phyloP scores from a whole-genome alignment of 208 protist genomes.

The Trypanosoma boissoni region DNA sequence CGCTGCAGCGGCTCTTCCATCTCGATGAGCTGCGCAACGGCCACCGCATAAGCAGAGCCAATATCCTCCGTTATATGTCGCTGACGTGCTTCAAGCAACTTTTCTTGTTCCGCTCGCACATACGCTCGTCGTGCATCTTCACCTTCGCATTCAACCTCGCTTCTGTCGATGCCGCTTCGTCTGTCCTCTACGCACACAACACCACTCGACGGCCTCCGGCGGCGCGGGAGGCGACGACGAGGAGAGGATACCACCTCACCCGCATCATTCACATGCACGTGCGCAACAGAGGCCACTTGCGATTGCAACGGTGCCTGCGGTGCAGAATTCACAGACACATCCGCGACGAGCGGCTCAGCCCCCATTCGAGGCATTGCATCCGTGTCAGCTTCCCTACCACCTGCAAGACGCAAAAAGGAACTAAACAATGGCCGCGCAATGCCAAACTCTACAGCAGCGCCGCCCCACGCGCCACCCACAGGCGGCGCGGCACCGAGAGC shows the following conservation, averaged over 20 bases:
- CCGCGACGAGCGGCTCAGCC: not conserved
- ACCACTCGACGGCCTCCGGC: not conserved
- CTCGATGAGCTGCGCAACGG: conserved; percentile 18
- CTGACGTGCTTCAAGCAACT: conserved; percentile 7
- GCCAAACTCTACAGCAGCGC: conserved; percentile 9
- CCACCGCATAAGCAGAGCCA: not conserved
- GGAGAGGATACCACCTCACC: not conserved
- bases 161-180: conserved; percentile 1
- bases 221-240: not conserved
- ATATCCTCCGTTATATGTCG: not conserved
- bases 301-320: not conserved
- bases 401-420: conserved; percentile 22
- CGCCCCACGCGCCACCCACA: not conserved
- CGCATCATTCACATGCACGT: not conserved
- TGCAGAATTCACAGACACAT: no score
- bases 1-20: conserved; percentile 45
- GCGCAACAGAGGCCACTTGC: not conserved
- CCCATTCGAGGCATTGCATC: conserved; percentile 6
- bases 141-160: not conserved
- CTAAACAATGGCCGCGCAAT: conserved; percentile 31
- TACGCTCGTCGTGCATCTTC: conserved; percentile 16
- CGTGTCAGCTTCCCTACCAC: conserved; percentile 13
- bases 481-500: not conserved
- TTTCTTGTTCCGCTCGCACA: conserved; percentile 13
- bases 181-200: not conserved